Percentiles rank a stretch among this genome's conserved stretches.
Evolutionary conservation across 2,329 filamentous ascomycete genomes (phyloP).

Genomic region (Thermoascus crustaceus): DNA sequence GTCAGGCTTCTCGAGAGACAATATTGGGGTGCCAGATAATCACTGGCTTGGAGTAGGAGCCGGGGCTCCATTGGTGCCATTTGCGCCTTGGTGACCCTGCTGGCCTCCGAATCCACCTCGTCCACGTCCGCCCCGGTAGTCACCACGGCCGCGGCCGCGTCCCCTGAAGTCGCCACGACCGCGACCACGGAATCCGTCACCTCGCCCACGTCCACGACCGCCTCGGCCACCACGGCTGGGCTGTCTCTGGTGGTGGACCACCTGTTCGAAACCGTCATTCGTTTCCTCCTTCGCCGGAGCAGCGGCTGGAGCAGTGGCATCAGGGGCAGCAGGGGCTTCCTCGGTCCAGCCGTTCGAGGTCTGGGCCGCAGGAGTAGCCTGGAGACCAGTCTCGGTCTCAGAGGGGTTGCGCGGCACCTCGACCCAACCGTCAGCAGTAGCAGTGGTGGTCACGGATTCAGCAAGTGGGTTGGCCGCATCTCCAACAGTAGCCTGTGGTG

Average conservation of each 20-base stretch:
- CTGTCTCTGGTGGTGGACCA: constrained; percentile 26
- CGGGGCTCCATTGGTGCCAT: constrained; percentile 17
- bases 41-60: constrained; percentile 13
- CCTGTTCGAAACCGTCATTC: constrained; percentile 30
- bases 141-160: constrained; percentile 28
- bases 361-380: constrained; percentile 51
- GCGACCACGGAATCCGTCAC: constrained; percentile 30
- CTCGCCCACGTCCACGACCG: constrained; percentile 28
- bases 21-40: constrained; percentile 13
- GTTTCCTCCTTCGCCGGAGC: constrained; percentile 19
- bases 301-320: constrained; percentile 52
- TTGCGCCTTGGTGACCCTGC: constrained; percentile 20
- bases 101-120: constrained; percentile 20
- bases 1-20: constrained; percentile 1
- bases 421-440: constrained; percentile 61
- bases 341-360: constrained; percentile 72
- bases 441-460: constrained; percentile 39
- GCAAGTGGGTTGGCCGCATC: constrained; percentile 36
- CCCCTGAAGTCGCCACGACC: constrained; percentile 28
- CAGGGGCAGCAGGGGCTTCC: constrained; percentile 60
- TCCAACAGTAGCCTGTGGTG: constrained; percentile 34
- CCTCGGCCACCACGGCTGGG: constrained; percentile 28
- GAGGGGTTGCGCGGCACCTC: constrained; percentile 63
- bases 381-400: constrained; percentile 62
- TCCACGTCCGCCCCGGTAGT: constrained; percentile 25